Conservation (phyloP, 148 eudicot species). For the Diospyros lotus region DNA sequence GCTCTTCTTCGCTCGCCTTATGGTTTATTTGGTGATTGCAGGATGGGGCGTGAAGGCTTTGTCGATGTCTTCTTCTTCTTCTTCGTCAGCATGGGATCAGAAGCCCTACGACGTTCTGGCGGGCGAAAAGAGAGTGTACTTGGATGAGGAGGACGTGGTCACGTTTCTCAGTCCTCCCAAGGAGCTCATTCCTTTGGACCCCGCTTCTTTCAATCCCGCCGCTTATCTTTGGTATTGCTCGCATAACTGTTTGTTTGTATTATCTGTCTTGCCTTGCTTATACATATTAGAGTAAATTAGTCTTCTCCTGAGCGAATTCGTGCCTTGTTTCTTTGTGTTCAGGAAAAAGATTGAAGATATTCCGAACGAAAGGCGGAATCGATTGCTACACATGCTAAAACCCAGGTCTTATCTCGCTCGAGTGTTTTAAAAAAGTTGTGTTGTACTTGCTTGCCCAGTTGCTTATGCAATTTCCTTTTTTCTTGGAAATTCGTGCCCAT, state of each 20-base stretch:
- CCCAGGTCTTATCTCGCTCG: conserved; percentile 36
- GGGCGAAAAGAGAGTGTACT: conserved; percentile 39
- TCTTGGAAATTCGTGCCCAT: neutral
- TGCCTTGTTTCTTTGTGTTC: conserved; percentile 4
- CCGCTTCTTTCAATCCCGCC: conserved; percentile 71
- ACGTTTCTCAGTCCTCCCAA: conserved; percentile 72
- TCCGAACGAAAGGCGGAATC: conserved; percentile 71
- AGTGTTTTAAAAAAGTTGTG: neutral
- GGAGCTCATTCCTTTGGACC: conserved; percentile 63
- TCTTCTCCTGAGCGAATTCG: neutral
- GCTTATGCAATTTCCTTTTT: neutral
- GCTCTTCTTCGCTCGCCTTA: neutral
- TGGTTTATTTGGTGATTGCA: neutral
- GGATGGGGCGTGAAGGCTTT: conserved; percentile 19
- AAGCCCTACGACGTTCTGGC: conserved; percentile 41
- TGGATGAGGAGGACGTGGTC: conserved; percentile 67
- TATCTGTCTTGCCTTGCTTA: neutral
- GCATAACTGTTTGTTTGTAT: neutral
- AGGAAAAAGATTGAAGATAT: conserved; percentile 81
- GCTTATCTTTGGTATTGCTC: conserved; percentile 63
- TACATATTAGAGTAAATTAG: neutral
- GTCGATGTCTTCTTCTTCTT: conserved; percentile 10
- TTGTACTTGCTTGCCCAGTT: neutral
- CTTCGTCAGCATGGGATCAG: conserved; percentile 42
- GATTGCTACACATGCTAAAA: conserved; percentile 49